phyloP scores from a whole-genome alignment of 129 eudicot species.

The Artemisia annua region DNA sequence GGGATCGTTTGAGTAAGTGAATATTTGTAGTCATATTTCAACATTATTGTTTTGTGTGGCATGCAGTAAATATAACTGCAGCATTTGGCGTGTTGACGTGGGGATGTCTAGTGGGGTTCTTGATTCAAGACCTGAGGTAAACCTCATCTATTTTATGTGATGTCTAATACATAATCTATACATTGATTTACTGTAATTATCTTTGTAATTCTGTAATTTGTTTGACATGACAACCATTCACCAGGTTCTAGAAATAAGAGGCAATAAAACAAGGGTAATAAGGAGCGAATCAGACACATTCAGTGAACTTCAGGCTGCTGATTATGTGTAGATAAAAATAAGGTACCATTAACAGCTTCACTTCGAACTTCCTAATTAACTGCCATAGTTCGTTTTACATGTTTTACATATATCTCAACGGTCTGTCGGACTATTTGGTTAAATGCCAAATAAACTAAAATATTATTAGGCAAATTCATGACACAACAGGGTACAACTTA shows the following conservation, averaged over 20 bases:
- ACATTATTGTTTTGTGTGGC: background rate
- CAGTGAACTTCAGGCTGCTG: slow-evolving; percentile 75
- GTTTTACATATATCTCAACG: background rate
- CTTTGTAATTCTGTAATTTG: slow-evolving; percentile 9
- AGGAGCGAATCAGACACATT: slow-evolving; percentile 51
- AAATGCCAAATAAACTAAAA: background rate
- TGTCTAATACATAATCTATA: background rate
- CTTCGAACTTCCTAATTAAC: slow-evolving; percentile 16
- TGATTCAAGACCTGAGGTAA: slow-evolving; percentile 97
- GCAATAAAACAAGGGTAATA: slow-evolving; percentile 66
- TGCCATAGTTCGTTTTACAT: background rate
- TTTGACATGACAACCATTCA: slow-evolving; percentile 6
- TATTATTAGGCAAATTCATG: background rate
- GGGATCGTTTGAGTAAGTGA: background rate
- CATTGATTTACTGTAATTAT: slow-evolving; percentile 1
- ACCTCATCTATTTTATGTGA: background rate
- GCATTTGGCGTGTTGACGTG: slow-evolving; percentile 95
- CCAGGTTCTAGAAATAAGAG: slow-evolving; percentile 91
- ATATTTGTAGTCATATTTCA: background rate
- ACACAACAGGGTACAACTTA: background rate
- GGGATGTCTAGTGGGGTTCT: slow-evolving; percentile 99
- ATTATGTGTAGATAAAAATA: slow-evolving; percentile 47
- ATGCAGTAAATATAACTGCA: slow-evolving; percentile 80
- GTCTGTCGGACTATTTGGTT: background rate
- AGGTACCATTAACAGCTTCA: slow-evolving; percentile 35